Conservation (phyloP, 352 stramenopile species). For the Phytophthora citricola region DNA sequence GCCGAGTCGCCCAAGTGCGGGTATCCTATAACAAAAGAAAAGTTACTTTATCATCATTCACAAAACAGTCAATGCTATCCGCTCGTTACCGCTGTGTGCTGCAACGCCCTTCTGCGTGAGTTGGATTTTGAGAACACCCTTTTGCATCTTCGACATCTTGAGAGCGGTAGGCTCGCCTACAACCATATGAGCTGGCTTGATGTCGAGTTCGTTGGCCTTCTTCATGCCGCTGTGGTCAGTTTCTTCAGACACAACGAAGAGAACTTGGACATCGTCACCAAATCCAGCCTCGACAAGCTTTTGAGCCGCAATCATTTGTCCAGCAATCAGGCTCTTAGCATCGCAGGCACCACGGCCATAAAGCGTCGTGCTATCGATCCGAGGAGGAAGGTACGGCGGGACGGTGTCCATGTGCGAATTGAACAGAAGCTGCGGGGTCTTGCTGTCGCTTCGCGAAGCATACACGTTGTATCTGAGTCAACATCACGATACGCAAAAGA, state of each 20-base stretch:
- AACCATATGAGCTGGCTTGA: conserved; percentile 77
- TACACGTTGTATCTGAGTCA: conserved; percentile 78
- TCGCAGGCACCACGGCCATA: conserved; percentile 86
- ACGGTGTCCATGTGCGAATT: conserved; percentile 92
- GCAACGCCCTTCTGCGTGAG: conserved; percentile 75
- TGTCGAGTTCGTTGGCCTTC: conserved; percentile 80
- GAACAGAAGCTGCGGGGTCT: conserved; percentile 70
- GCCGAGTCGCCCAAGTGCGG: conserved; percentile 84
- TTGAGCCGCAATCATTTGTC: conserved; percentile 84
- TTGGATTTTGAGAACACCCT: conserved; percentile 88
- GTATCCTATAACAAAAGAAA: conserved; percentile 51
- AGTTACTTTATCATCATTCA: conserved; percentile 8
- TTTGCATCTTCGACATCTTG: conserved; percentile 88
- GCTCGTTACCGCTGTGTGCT: conserved; percentile 70
- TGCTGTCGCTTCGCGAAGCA: conserved; percentile 62
- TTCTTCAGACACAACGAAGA: conserved; percentile 90
- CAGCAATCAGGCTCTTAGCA: conserved; percentile 84
- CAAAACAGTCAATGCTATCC: background rate
- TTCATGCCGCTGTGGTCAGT: conserved; percentile 91
- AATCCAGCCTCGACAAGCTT: conserved; percentile 64
- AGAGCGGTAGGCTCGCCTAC: conserved; percentile 83
- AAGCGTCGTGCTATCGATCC: conserved; percentile 68
- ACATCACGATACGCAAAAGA: conserved; percentile 1
- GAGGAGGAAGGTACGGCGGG: conserved; percentile 67
- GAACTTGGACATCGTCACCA: conserved; percentile 68